These are phyloP conservation scores for Trichoderma cornu-damae DNA, from an alignment of 2,329 filamentous ascomycete species.

Conservation along the genomic window DNA sequence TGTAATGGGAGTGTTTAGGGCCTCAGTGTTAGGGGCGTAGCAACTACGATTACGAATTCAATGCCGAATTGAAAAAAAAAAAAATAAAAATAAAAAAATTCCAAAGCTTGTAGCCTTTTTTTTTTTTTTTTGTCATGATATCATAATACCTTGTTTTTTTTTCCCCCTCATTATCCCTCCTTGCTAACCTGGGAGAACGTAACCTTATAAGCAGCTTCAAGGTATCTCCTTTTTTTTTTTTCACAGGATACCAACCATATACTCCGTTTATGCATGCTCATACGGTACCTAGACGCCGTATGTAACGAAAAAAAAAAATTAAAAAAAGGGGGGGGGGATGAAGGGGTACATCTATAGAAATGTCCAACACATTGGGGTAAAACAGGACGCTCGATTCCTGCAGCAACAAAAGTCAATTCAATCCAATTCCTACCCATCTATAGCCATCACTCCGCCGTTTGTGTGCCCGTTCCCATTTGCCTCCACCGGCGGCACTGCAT, in stretches of 20 bases:
- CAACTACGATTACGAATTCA: constrained; percentile 8
- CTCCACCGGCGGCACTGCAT: constrained; percentile 21
- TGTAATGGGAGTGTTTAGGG: neutral
- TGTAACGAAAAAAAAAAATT: neutral
- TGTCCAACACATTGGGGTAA: neutral
- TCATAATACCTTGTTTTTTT: neutral
- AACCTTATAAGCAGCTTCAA: neutral
- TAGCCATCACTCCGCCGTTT: constrained; percentile 41
- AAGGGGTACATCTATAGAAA: neutral
- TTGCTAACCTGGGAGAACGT: neutral
- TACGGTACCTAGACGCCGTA: neutral
- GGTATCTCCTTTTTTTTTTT: neutral
- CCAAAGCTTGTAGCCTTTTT: neutral
- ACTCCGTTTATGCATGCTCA: constrained; percentile 3
- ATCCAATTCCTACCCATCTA: constrained; percentile 34
- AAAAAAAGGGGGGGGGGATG: neutral
- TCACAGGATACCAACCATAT: neutral
- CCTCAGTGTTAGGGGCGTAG: neutral
- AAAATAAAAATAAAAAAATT: constrained; percentile 1
- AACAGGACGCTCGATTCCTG: neutral
- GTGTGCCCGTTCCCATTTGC: constrained; percentile 32
- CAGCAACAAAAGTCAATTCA: neutral
- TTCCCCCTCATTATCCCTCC: neutral
- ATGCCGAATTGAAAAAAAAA: constrained; percentile 5
- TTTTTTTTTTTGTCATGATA: neutral